phyloP scores from a whole-genome alignment of 2,329 filamentous ascomycete species.

The Paraphoma sp. region DNA sequence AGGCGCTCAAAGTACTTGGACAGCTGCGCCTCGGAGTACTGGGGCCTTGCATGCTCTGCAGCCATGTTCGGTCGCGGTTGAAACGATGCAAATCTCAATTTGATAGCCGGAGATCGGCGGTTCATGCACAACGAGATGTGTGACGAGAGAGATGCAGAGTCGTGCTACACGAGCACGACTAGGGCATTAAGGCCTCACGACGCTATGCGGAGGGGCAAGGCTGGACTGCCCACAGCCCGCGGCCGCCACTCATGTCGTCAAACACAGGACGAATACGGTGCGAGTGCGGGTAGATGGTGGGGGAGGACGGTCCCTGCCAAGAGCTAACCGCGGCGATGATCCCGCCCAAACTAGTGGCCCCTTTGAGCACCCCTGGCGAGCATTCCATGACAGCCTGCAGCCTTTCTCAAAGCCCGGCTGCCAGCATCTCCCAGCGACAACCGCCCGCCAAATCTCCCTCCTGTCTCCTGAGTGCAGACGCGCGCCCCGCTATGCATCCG shows the following conservation, averaged over 20 bases:
- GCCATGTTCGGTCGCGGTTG: slow-evolving; percentile 18
- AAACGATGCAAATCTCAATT: slow-evolving; percentile 12
- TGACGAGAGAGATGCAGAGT: neutral
- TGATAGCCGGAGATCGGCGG: slow-evolving; percentile 10
- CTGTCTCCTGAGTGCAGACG: slow-evolving; percentile 21
- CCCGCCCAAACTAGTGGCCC: slow-evolving; percentile 11
- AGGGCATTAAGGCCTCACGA: neutral
- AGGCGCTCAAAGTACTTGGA: slow-evolving; percentile 46
- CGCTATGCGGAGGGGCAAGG: neutral
- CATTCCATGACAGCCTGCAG: slow-evolving; percentile 7
- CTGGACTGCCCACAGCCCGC: neutral
- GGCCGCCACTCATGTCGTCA: slow-evolving; percentile 2
- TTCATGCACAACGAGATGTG: neutral
- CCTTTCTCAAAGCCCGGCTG: neutral
- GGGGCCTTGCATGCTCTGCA: slow-evolving; percentile 21
- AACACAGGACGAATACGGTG: slow-evolving; percentile 5
- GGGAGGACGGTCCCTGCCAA: slow-evolving; percentile 13
- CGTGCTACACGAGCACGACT: neutral
- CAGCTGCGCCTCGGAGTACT: slow-evolving; percentile 37
- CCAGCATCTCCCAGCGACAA: slow-evolving; percentile 7
- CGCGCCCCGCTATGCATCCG: slow-evolving; percentile 29
- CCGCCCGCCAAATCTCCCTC: slow-evolving; percentile 1
- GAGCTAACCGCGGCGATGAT: slow-evolving; percentile 3
- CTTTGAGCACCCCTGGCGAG: slow-evolving; percentile 7
- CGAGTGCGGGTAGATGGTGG: slow-evolving; percentile 8